A percentile compares a stretch with the other conserved stretches of the same genome.
phyloP scores from a whole-genome alignment of 169 alveolate species.

The Eimeria sp. region DNA sequence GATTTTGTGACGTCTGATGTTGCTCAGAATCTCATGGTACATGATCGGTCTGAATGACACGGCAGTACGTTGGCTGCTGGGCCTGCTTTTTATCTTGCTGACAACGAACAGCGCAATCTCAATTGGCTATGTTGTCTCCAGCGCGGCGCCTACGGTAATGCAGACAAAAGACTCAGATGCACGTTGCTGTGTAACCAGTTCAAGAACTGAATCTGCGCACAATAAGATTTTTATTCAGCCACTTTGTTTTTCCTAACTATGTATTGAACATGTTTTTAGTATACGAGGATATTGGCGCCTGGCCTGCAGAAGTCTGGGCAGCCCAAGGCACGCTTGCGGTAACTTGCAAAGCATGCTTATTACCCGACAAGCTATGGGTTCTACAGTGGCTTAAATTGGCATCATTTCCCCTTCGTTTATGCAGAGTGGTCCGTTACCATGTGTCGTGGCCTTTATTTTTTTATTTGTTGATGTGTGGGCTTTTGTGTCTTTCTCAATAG shows the following conservation, averaged over 20 bases:
- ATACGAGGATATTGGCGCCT: neutral
- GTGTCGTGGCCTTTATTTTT: neutral
- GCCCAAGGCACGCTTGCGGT: neutral
- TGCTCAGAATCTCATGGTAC: conserved; percentile 77
- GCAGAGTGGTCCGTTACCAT: neutral
- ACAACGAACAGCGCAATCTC: conserved; percentile 80
- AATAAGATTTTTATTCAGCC: neutral
- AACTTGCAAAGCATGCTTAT: neutral
- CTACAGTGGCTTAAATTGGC: neutral
- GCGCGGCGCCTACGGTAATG: conserved; percentile 78
- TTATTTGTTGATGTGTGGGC: neutral
- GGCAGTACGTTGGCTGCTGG: conserved; percentile 73
- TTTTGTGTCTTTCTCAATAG: conserved; percentile 25
- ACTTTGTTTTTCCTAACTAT: neutral
- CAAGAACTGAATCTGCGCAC: neutral
- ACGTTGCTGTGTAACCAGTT: neutral
- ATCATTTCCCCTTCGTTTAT: neutral
- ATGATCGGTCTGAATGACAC: conserved; percentile 80
- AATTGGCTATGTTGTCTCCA: conserved; percentile 79
- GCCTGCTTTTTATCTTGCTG: conserved; percentile 63
- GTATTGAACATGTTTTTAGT: neutral
- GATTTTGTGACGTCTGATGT: neutral
- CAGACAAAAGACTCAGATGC: neutral
- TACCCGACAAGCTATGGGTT: neutral
- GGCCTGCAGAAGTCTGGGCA: neutral